A percentile compares a stretch with the other conserved stretches of the same genome.
phyloP scores from a whole-genome alignment of 345 rosid genomes.

The Raphanus sativus region DNA sequence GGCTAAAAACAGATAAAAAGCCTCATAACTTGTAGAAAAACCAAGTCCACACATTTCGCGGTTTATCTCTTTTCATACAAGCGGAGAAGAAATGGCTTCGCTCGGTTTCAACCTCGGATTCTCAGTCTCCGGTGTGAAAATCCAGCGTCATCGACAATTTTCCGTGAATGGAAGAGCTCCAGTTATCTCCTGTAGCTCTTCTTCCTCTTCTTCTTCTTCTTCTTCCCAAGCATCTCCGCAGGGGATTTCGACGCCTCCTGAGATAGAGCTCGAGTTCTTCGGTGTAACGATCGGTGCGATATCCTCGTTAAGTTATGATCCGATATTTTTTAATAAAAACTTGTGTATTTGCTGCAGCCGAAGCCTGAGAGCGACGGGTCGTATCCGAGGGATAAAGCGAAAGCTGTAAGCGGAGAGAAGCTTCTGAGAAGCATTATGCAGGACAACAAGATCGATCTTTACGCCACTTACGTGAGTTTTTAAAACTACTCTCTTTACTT shows the following conservation, averaged over 20 bases:
- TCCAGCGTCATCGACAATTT: no score
- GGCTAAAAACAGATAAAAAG: conserved; percentile 16
- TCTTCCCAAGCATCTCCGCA: conserved; percentile 32
- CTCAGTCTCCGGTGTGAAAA: conserved; percentile 22
- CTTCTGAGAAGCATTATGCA: conserved; percentile 73
- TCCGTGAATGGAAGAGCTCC: conserved; percentile 26
- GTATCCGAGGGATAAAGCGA: conserved; percentile 62
- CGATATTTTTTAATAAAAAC: background rate
- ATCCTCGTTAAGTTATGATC: background rate
- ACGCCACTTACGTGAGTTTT: conserved; percentile 74
- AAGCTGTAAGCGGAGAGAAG: conserved; percentile 76
- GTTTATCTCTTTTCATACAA: background rate
- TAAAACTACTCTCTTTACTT: background rate
- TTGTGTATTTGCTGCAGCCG: conserved; percentile 53
- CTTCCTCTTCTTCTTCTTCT: conserved; percentile 31
- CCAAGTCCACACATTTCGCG: conserved; percentile 19
- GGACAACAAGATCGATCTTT: conserved; percentile 80
- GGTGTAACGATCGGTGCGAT: conserved; percentile 49
- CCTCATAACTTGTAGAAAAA: conserved; percentile 1
- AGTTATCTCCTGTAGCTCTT: conserved; percentile 23
- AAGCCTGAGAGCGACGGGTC: conserved; percentile 62
- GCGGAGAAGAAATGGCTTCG: conserved; percentile 44
- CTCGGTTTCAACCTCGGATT: conserved; percentile 40
- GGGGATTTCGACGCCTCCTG: conserved; percentile 43
- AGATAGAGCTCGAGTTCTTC: conserved; percentile 75